Evolutionary conservation across 768 basidiomycete genomes (phyloP).

Genomic region (Leucocoprinus birnbaumii): DNA sequence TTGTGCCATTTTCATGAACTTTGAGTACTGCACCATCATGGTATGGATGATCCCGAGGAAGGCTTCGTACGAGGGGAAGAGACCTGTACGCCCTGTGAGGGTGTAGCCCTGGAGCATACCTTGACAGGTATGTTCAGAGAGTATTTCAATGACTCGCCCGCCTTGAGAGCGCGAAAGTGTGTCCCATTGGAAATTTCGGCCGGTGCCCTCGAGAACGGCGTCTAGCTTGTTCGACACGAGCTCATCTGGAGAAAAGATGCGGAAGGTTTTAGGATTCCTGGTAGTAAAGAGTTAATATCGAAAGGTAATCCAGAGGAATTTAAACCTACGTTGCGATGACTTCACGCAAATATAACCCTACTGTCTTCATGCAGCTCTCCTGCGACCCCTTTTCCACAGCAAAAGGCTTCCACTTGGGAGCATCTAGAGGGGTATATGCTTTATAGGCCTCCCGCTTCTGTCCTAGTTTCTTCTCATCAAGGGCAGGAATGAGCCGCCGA

Average conservation of each 20-base stretch:
- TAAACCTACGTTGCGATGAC: slow-evolving; percentile 50
- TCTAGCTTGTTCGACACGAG: slow-evolving; percentile 87
- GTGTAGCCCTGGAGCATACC: slow-evolving; percentile 94
- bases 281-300: neutral
- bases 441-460: slow-evolving; percentile 67
- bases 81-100: slow-evolving; percentile 78
- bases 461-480: slow-evolving; percentile 62
- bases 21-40: slow-evolving; percentile 88
- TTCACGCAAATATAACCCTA: slow-evolving; percentile 54
- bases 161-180: slow-evolving; percentile 59
- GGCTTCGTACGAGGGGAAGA: slow-evolving; percentile 90
- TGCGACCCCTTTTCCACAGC: slow-evolving; percentile 51
- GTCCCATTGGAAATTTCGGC: slow-evolving; percentile 89
- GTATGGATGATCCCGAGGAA: slow-evolving; percentile 90
- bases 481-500: slow-evolving; percentile 54
- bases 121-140: slow-evolving; percentile 86
- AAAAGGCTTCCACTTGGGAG: slow-evolving; percentile 64
- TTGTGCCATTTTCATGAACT: slow-evolving; percentile 80
- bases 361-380: slow-evolving; percentile 75
- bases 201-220: slow-evolving; percentile 64
- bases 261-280: slow-evolving; percentile 75
- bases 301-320: no score
- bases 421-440: slow-evolving; percentile 54
- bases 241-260: slow-evolving; percentile 92
- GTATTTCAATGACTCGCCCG: slow-evolving; percentile 85